These are phyloP conservation scores for Picochlorum sp. DNA, from an alignment of 139 green algal species.

Conservation along the genomic window DNA sequence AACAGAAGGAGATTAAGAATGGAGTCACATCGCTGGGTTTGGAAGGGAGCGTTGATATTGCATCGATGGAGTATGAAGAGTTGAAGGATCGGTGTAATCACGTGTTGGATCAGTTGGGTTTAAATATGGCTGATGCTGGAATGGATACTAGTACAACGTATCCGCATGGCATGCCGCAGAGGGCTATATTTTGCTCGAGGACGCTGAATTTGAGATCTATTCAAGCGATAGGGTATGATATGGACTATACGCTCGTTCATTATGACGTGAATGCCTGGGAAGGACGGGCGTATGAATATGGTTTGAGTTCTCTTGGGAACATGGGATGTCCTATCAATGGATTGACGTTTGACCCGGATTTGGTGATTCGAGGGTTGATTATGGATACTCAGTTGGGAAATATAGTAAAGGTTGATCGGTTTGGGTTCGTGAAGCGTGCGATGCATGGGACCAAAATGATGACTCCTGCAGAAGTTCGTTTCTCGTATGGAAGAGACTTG, in stretches of 20 bases:
- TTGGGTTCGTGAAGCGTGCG: constrained; percentile 77
- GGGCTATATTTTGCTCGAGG: constrained; percentile 85
- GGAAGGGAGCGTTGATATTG: constrained; percentile 39
- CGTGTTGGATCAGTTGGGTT: background rate
- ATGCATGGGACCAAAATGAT: constrained; percentile 93
- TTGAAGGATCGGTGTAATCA: constrained; percentile 16
- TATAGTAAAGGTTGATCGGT: constrained; percentile 54
- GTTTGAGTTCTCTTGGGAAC: constrained; percentile 26
- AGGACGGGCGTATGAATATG: constrained; percentile 68
- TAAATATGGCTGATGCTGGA: background rate
- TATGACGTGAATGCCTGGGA: constrained; percentile 94
- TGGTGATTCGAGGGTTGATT: constrained; percentile 75
- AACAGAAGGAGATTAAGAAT: background rate
- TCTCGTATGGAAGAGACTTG: constrained; percentile 76
- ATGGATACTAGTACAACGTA: constrained; percentile 31
- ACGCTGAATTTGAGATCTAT: constrained; percentile 91
- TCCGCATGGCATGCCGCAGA: constrained; percentile 54
- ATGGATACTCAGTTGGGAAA: constrained; percentile 54
- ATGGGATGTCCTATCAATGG: constrained; percentile 71
- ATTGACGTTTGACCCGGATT: constrained; percentile 72
- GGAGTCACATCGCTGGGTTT: constrained; percentile 52
- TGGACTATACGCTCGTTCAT: constrained; percentile 92
- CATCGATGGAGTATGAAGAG: constrained; percentile 24
- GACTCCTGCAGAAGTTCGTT: constrained; percentile 54
- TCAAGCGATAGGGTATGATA: constrained; percentile 69